Evolutionary conservation across 257 asterid species (phyloP).

Genomic region (Gynochthodes officinalis): DNA sequence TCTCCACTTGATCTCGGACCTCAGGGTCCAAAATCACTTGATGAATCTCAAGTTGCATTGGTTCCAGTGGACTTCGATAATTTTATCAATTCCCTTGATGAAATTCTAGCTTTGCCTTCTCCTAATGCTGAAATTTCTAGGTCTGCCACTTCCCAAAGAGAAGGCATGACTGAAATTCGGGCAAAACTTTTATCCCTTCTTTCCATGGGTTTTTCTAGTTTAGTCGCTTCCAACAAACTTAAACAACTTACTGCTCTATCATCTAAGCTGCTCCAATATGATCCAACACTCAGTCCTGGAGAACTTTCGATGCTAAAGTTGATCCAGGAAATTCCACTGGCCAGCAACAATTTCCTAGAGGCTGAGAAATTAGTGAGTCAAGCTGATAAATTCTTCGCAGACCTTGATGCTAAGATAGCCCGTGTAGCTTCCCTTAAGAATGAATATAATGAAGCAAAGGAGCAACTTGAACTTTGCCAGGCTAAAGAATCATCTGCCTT

Average conservation of each 20-base stretch:
- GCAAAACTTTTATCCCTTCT: slow-evolving; percentile 33
- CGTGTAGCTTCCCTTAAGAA: slow-evolving; percentile 22
- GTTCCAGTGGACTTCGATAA: slow-evolving; percentile 31
- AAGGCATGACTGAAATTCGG: slow-evolving; percentile 21
- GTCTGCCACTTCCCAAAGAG: slow-evolving; percentile 8
- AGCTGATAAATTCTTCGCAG: slow-evolving; percentile 31
- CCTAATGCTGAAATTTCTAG: slow-evolving; percentile 1
- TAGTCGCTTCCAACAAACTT: slow-evolving; percentile 28
- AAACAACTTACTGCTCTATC: slow-evolving; percentile 20
- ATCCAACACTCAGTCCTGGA: slow-evolving; percentile 27
- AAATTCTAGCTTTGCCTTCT: slow-evolving; percentile 21
- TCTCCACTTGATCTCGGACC: slow-evolving; percentile 3
- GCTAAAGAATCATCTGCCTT: slow-evolving; percentile 28
- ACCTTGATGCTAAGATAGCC: slow-evolving; percentile 29
- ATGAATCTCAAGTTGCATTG: slow-evolving; percentile 14
- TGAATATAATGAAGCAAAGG: slow-evolving; percentile 30
- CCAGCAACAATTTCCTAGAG: slow-evolving; percentile 22
- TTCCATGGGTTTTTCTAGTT: slow-evolving; percentile 24
- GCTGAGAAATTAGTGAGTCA: slow-evolving; percentile 20
- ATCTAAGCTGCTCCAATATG: slow-evolving; percentile 31
- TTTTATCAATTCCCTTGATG: slow-evolving; percentile 42
- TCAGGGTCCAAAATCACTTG: neutral
- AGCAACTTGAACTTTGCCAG: slow-evolving; percentile 29
- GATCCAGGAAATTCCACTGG: slow-evolving; percentile 30
- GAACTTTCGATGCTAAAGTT: slow-evolving; percentile 35